Evolutionary conservation across 805 yeast species (phyloP), one percentile per base, ranked within the genome.

Genomic region (Zygotorulaspora sp.): DNA sequence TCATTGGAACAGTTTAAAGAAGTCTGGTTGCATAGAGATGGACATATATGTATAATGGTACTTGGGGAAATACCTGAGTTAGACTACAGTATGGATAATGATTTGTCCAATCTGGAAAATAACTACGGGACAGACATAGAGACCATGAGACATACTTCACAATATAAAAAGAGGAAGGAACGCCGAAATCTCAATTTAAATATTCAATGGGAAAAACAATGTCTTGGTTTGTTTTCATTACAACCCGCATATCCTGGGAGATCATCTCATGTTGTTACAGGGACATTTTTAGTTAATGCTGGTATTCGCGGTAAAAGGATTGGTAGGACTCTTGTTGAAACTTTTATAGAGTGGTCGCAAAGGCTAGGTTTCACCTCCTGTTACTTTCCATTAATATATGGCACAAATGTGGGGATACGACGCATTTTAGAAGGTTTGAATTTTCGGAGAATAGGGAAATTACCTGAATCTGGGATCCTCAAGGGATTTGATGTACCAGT

Each of bases 181-280:
- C 44, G 51, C 8, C 50, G 54, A 21, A 58, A 61, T 38, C 40
- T 53, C 13, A 24, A 57, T 31, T 39, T 59, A 13, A 56, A 50
- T 40, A 74, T 81, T 35, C 87, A 82, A 55, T 89, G 97, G 96
- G 94, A 88, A 43, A 86, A 84, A 51, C 89, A 83, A 56, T 90
- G 97, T 57, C 67, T 92, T 32, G 98, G 97, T 0, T 75, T 89
- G 1, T 88, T 90, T 55, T 80, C 74, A 57, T 72, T 90, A 44
- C 83, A 83, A 47, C 92, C 97, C 2, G 83, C 86, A 52, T 90
- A 81, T 56, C 96, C 97, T 0, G 97, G 97, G 2, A 68, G 97
- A 30, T 82, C 92, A 13, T 78, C 95, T 0, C 97, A 90, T 56
- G 81, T 92, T n/a, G 88, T 95, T 51, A 84, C 95, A 0, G 95